These are phyloP conservation scores for Amphicarpaea edgeworthii DNA, from an alignment of 306 rosid genomes.

Conservation along the genomic window DNA sequence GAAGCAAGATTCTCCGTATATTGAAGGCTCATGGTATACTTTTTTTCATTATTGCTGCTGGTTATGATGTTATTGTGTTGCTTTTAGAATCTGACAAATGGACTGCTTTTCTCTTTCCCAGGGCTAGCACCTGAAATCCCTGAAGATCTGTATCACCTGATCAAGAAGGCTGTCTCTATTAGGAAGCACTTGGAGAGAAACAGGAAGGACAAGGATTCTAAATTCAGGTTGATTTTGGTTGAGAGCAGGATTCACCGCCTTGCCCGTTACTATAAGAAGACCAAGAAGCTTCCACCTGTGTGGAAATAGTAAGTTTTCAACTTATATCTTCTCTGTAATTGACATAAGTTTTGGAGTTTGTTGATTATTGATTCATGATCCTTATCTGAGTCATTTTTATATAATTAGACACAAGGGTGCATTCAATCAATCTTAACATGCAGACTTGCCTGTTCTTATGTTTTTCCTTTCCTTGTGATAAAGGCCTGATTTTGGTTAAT, in stretches of 20 bases:
- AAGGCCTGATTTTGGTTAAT: too few species aligned
- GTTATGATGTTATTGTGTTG: background rate
- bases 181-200: slow-evolving; percentile 91
- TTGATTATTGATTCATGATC: too few species aligned
- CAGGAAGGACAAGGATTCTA: slow-evolving; percentile 81
- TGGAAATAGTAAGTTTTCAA: slow-evolving; percentile 74
- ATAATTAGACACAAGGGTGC: background rate
- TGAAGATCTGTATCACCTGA: slow-evolving; percentile 80
- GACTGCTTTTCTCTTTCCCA: background rate
- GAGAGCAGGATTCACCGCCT: slow-evolving; percentile 90
- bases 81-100: background rate
- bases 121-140: slow-evolving; percentile 90
- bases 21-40: slow-evolving; percentile 76
- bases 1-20: slow-evolving; percentile 80
- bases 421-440: background rate
- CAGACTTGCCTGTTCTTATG: background rate
- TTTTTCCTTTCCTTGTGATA: too few species aligned
- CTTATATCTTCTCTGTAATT: background rate
- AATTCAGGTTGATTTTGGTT: slow-evolving; percentile 77
- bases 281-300: slow-evolving; percentile 83
- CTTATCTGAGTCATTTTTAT: too few species aligned
- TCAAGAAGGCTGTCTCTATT: slow-evolving; percentile 80
- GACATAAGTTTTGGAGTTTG: background rate
- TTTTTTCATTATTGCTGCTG: background rate
- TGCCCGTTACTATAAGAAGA: slow-evolving; percentile 82